These are phyloP conservation scores for Trypanosomatidae sp. DNA, from an alignment of 208 protist species.

Conservation along the genomic window DNA sequence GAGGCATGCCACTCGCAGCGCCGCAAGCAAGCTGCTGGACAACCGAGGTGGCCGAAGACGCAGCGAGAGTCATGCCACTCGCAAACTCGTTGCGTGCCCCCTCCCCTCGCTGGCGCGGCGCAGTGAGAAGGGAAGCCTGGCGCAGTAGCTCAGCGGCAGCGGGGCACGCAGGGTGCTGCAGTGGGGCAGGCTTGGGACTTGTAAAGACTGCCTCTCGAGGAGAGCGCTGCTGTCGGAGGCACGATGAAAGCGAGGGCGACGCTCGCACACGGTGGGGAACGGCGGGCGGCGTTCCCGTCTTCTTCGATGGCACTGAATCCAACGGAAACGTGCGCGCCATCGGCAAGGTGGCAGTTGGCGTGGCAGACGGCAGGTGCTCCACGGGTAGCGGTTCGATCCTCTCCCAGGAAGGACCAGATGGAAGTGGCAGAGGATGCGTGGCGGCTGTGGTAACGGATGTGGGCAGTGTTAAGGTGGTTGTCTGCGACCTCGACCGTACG, in stretches of 20 bases:
- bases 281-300: neutral
- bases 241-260: neutral
- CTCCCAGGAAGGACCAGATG: neutral
- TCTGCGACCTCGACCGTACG: neutral
- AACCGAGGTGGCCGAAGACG: neutral
- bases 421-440: neutral
- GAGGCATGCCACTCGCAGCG: neutral
- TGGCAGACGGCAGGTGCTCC: neutral
- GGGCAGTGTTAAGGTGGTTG: neutral
- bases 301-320: neutral
- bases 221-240: neutral
- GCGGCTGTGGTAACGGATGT: neutral
- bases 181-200: neutral
- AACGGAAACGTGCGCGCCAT: neutral
- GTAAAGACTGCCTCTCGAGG: neutral
- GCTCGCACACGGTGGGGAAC: neutral
- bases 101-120: conserved; percentile 1
- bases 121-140: neutral
- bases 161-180: neutral
- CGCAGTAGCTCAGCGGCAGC: neutral
- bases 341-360: neutral
- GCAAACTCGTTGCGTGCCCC: neutral
- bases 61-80: neutral
- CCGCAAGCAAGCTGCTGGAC: neutral
- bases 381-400: neutral